Base-by-base conservation (phyloP, 148 eudicot species). In the Rhododendron henanense region DNA sequence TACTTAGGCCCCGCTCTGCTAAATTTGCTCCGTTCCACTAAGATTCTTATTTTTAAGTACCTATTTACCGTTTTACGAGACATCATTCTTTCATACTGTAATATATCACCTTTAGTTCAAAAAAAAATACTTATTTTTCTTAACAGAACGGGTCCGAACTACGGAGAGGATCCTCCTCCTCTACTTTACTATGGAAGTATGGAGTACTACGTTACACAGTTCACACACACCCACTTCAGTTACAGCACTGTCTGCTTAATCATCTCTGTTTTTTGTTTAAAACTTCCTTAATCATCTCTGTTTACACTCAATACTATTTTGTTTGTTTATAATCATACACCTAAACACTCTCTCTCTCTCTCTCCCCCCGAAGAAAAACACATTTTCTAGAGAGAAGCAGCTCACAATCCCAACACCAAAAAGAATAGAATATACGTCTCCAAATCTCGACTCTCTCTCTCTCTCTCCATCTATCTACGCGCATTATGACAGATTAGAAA, bases 331-430 rank as follows among this genome's bases (percentile, higher is more conserved):
- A 31, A 28, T 28, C 39, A 71, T 31, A 71, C 75, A 33, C 84
- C 31, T 0, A 28, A 73, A 35, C 82, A 3, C 41, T 0, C 48
- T 0, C 77, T 4, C 45, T 16, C 79, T 1, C 16, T 35, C 78
- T 74, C 78, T 74, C 23, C 0, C 79, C 10, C 16, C n/a, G n/a
- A 44, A 8, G 31, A 33, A 10, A 80, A 15, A 47, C 79, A 69
- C 84, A 85, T 50, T 81, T 23, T 44, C 79, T 85, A 69, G 84
- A 85, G 79, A 85, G 84, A 79, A 25, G 84, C 37, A 85, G 51
- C 48, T 69, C 31, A 65, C 50, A 47, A 63, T 63, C 87, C 48
- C 33, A 73, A 85, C n/a, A 44, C 1, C 83, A 37, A 63, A 44
- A 13, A 44, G 59, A 33, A 63, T 41, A 41, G 44, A 41, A 41